Evolutionary conservation across 2,329 filamentous ascomycete species (phyloP), one percentile per base, ranked within the genome.

Genomic region (Fusarium drepaniforme): DNA sequence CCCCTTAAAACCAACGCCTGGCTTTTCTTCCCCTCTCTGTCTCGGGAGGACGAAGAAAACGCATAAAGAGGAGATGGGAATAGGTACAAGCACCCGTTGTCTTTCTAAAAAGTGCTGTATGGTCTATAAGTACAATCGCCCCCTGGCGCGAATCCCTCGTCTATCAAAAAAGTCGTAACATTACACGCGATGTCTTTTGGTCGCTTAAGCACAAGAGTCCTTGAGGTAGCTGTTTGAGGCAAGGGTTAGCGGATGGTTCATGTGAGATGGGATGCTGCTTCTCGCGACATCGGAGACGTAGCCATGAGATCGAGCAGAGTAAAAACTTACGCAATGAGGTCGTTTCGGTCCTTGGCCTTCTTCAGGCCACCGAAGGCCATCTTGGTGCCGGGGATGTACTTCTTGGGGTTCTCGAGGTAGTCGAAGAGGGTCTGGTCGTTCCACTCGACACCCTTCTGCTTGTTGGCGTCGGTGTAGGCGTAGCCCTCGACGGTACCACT

Each of bases 361-460:
- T 99, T 99, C 84, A 99, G 92, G 86, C 97, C 97, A 89, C 97
- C 97, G 85, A 98, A 99, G 82, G 97, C 97, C 97, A 99, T 99
- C 95, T 98, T 99, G 89, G 97, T 99, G 81, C 97, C 97, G 80
- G 97, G 97, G 78, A 99, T 98, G 92, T 96, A 99, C 92, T 98
- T 98, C 93, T 99, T 99, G 89, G 97, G 97, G 93, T 98, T 98
- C 92, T 99, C 97, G 83, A 99, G 96, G 93, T 99, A 99, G 79
- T 93, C 91, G 88, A 98, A 98, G 81, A 99, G 91, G 86, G 94
- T 93, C 77, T 92, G 86, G 84, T 98, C 92, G 80, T 95, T 88
- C 97, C 97, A 99, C 81, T 87, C 90, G 81, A 99, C 92, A 82
- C 93, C 96, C 90, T 97, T 97, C 84, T 93, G 88, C 93, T 98